Percentiles rank a stretch among this genome's conserved stretches.
Conservation (phyloP, 2,329 filamentous ascomycete species). For the Dendrostoma leiphaemia region DNA sequence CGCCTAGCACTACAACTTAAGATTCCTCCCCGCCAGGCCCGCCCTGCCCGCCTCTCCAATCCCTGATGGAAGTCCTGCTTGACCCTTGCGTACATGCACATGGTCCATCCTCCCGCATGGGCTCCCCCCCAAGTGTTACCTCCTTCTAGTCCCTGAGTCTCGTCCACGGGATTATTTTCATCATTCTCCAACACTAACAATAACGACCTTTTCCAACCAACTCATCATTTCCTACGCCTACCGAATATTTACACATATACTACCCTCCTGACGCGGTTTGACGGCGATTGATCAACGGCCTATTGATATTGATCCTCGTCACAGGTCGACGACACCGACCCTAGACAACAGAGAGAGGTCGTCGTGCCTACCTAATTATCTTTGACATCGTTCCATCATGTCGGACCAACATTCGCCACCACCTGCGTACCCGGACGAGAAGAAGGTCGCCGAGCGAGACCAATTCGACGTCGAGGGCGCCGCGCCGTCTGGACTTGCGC, state of each 20-base stretch:
- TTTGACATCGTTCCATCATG: neutral
- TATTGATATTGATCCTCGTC: neutral
- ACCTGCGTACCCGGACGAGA: conserved; percentile 5
- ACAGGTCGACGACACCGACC: too few relatives aligned
- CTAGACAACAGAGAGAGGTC: too few relatives aligned
- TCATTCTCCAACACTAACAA: neutral
- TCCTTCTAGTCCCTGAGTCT: neutral
- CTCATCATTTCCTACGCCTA: too few relatives aligned
- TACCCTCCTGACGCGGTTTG: neutral
- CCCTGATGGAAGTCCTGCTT: neutral
- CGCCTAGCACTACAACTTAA: too few relatives aligned
- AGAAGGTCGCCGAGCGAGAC: conserved; percentile 1
- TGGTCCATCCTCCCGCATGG: neutral
- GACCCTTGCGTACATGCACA: conserved; percentile 2
- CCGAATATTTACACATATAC: neutral
- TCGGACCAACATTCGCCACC: conserved; percentile 9
- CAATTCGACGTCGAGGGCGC: conserved; percentile 11
- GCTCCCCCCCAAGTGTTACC: conserved; percentile 4
- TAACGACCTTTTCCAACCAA: too few relatives aligned
- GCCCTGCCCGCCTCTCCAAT: neutral
- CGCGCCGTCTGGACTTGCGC: conserved; percentile 3
- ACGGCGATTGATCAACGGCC: neutral
- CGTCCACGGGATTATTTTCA: neutral
- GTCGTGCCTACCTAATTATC: neutral
- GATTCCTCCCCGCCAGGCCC: too few relatives aligned